Evolutionary conservation across 2,329 filamentous ascomycete species (phyloP), one percentile per base, ranked within the genome.

Genomic region (Cryphonectria japonica): DNA sequence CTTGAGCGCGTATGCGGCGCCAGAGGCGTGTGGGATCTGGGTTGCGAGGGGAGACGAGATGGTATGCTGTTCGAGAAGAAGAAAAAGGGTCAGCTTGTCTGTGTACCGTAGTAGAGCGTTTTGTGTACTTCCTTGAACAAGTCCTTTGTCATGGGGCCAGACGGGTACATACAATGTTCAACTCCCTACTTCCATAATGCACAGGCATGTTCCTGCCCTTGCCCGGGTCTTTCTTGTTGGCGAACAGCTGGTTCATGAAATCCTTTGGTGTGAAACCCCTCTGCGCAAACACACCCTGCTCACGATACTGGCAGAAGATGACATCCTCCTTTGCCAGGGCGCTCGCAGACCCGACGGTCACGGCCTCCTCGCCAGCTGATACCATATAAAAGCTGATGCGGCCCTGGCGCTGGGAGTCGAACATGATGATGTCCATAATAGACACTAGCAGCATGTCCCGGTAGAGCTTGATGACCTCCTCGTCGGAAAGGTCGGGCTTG

Each of bases 401-500:
- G n/a, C 95, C 95, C 82, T 99, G 96, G 62, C 96, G 87, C 82
- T 99, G 96, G 0, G 96, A 95, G 78, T 99, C 96, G 78, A 97
- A 98, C 95, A 98, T 98, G 79, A 98, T 93, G 69, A 97, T 81
- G 79, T 99, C 96, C 94, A 99, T 96, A 75, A 98, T 92, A 69
- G 92, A 90, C 13, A 91, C 84, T 50, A 85, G 87, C 13, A 92
- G 77, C 90, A 92, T 92, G 76, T 90, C 88, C 71, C 83, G 86
- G 80, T 91, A 91, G 67, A 90, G 81, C 78, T 88, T 87, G 69
- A 89, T 77, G 16, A 90, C 83, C 74, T 86, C 82, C 66, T 87
- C 85, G 67, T 96, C 90, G 57, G 86, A 85, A 1, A 96, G 88
- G 77, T 95, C 91, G 0, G 90, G 88, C 67, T 86, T 84, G 77